These are phyloP conservation scores for Trichomonascaceae sp. DNA, from an alignment of 1,139 yeast genomes.

Conservation along the genomic window DNA sequence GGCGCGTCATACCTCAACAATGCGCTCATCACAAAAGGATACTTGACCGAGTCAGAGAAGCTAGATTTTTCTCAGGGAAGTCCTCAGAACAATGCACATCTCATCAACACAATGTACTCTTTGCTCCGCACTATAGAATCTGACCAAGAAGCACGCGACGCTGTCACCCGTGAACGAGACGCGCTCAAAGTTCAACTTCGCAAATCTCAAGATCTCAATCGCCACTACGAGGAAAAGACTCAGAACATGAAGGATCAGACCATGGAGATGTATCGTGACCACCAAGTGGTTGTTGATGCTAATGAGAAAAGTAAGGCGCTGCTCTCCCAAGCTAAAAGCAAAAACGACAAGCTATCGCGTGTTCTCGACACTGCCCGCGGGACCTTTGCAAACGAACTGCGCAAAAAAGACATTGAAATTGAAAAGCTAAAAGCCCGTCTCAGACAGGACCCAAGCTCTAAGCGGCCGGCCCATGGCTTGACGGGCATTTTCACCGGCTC, in stretches of 20 bases:
- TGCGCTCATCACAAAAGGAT: neutral
- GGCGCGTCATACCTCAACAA: neutral
- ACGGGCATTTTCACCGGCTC: no score
- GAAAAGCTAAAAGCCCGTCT: neutral
- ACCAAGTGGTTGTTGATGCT: no score
- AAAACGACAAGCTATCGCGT: neutral
- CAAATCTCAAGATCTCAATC: no score
- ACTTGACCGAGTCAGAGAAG: neutral
- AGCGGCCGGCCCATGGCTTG: no score
- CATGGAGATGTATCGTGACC: no score
- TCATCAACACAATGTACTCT: neutral
- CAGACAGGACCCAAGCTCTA: neutral
- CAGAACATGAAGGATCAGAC: neutral
- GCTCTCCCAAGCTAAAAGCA: neutral
- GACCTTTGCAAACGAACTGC: neutral
- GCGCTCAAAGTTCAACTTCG: no score
- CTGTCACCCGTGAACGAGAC: neutral
- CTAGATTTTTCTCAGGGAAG: neutral
- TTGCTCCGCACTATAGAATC: neutral
- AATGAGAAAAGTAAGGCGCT: neutral
- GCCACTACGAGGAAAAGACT: neutral
- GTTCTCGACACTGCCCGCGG: neutral
- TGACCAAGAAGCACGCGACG: neutral
- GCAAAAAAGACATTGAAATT: neutral
- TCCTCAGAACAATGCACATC: neutral